Conservation (phyloP, 2,329 filamentous ascomycete genomes). For the Escovopsis sp. region DNA sequence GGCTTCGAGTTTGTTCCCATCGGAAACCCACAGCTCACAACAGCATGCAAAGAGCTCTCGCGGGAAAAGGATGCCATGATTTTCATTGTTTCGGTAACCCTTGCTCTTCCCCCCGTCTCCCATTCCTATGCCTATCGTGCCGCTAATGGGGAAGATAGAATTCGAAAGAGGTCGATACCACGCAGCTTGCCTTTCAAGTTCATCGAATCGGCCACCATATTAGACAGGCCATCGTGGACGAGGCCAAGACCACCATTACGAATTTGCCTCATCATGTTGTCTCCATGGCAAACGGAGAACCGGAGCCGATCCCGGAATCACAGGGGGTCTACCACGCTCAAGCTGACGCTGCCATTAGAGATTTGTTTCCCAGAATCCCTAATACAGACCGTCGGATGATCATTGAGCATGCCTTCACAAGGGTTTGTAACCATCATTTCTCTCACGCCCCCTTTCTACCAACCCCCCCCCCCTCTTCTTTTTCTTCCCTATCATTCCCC, state of each 20-base stretch:
- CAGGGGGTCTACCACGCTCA: conserved; percentile 47
- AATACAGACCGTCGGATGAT: conserved; percentile 49
- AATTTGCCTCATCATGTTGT: conserved; percentile 11
- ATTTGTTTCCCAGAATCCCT: conserved; percentile 51
- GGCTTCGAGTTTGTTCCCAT: conserved; percentile 49
- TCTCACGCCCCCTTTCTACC: too few species aligned
- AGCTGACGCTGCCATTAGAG: conserved; percentile 46
- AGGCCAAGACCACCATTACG: conserved; percentile 26
- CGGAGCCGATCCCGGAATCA: conserved; percentile 44
- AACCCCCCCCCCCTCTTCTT: too few species aligned
- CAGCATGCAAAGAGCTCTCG: conserved; percentile 49
- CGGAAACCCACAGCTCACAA: conserved; percentile 46
- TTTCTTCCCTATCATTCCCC: not conserved
- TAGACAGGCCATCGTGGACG: conserved; percentile 41
- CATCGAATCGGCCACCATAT: conserved; percentile 48
- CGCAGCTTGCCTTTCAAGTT: conserved; percentile 34
- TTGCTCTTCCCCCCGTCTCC: not conserved
- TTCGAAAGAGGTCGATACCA: conserved; percentile 18
- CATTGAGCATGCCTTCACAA: conserved; percentile 47
- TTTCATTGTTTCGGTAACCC: conserved; percentile 49
- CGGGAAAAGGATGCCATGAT: conserved; percentile 47
- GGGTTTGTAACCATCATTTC: conserved; percentile 27
- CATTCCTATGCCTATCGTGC: not conserved
- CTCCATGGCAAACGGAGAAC: conserved; percentile 17
- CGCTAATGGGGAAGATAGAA: conserved; percentile 11